Conservation (phyloP, 306 rosid species). For the Lathyrus tuberosus region DNA sequence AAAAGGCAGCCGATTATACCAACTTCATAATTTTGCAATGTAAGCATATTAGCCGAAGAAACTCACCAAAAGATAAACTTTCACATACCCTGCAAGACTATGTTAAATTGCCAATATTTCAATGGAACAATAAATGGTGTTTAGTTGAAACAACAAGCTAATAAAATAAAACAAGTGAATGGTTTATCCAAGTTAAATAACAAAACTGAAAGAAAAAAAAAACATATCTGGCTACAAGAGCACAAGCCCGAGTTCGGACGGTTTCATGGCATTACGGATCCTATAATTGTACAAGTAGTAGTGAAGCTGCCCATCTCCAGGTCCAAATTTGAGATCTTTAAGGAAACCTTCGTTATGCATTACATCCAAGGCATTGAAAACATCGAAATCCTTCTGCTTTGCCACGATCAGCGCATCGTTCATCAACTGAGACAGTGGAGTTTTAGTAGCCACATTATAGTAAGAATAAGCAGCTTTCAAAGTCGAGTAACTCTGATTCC, state of each 20-base stretch:
- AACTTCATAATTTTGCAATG: slow-evolving; percentile 32
- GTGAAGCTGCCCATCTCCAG: slow-evolving; percentile 50
- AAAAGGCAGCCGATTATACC: slow-evolving; percentile 17
- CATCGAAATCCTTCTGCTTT: slow-evolving; percentile 73
- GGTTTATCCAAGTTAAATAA: slow-evolving; percentile 27
- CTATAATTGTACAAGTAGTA: slow-evolving; percentile 49
- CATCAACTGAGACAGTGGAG: slow-evolving; percentile 78
- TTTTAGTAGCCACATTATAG: slow-evolving; percentile 70
- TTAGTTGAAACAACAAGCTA: slow-evolving; percentile 20
- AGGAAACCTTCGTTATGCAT: slow-evolving; percentile 65
- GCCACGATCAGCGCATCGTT: slow-evolving; percentile 79
- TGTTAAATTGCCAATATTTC: slow-evolving; percentile 36
- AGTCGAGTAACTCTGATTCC: slow-evolving; percentile 65
- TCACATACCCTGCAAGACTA: slow-evolving; percentile 22
- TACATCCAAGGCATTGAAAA: slow-evolving; percentile 82
- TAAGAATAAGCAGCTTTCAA: slow-evolving; percentile 90
- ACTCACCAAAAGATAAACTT: neutral
- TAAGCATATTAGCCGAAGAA: slow-evolving; percentile 16
- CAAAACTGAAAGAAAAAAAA: slow-evolving; percentile 25
- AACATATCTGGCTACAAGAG: slow-evolving; percentile 50
- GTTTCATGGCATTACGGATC: slow-evolving; percentile 50
- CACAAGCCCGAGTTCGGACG: slow-evolving; percentile 56
- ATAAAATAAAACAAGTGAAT: slow-evolving; percentile 33
- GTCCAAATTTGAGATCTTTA: slow-evolving; percentile 47
- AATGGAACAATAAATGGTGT: slow-evolving; percentile 30